phyloP scores from a whole-genome alignment of 192 early-diverging fungal species.

The Podila clonocystis region DNA sequence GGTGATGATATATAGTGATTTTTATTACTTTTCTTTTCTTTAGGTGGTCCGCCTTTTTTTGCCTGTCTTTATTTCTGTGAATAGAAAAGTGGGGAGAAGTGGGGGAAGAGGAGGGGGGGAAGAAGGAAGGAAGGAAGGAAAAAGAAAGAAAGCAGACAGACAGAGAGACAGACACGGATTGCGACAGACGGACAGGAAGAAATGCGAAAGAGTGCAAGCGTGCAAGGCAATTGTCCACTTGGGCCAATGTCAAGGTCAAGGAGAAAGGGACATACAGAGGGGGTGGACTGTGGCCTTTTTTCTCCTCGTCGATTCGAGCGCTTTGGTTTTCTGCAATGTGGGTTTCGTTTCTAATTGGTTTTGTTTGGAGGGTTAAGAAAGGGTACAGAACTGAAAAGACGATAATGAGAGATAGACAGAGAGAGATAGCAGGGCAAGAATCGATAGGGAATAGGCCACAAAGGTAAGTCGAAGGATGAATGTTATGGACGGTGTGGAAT shows the following conservation, averaged over 20 bases:
- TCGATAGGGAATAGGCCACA: not conserved
- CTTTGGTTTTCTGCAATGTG: no score
- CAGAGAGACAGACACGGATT: not conserved
- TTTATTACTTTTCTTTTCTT: no score
- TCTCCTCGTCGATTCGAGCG: not conserved
- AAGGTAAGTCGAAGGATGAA: not conserved
- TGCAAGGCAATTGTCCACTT: conserved; percentile 4
- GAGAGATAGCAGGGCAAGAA: conserved; percentile 1
- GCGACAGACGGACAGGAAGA: not conserved
- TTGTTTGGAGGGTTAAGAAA: no score
- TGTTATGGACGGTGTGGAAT: not conserved
- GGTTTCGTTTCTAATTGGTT: no score
- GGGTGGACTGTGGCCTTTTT: not conserved
- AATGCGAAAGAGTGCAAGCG: not conserved
- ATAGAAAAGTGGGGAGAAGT: not conserved
- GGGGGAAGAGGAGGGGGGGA: conserved; percentile 1
- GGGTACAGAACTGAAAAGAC: not conserved
- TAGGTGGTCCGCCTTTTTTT: no score
- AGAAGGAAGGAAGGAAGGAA: not conserved
- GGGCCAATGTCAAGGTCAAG: not conserved
- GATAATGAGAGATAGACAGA: not conserved
- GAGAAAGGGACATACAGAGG: no score
- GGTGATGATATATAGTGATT: no score
- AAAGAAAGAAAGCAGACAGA: not conserved
- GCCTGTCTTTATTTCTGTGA: no score